Evolutionary conservation across 164 flowering plant species (phyloP).

Genomic region (Amborella trichopoda): DNA sequence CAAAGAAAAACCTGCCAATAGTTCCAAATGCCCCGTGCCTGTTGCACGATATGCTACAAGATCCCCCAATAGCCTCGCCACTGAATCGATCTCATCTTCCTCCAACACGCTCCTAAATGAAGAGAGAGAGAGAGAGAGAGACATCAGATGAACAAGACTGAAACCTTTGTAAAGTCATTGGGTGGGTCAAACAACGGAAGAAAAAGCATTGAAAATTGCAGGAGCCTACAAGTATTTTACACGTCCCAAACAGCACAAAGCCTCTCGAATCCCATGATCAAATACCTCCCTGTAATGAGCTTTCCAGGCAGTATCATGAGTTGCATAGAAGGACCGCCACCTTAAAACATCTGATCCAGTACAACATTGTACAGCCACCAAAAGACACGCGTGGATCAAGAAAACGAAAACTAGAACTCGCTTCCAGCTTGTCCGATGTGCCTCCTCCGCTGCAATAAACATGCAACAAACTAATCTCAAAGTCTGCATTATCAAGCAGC

Average conservation of each 20-base stretch:
- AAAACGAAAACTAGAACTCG: conserved; percentile 22
- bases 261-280: conserved; percentile 84
- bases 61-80: conserved; percentile 76
- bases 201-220: neutral
- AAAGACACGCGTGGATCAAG: conserved; percentile 34
- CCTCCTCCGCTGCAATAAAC: conserved; percentile 20
- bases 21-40: conserved; percentile 86
- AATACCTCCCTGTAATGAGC: conserved; percentile 81
- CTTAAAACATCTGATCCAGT: conserved; percentile 58
- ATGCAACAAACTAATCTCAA: too few relatives aligned
- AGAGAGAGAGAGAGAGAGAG: neutral
- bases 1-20: conserved; percentile 51
- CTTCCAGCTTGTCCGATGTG: conserved; percentile 23
- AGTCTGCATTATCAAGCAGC: too few relatives aligned
- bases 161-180: too few relatives aligned
- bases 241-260: conserved; percentile 80
- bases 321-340: conserved; percentile 77
- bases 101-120: conserved; percentile 44
- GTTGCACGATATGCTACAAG: conserved; percentile 89
- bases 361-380: conserved; percentile 45
- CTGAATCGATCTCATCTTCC: conserved; percentile 74
- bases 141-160: neutral
- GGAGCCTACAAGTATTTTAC: conserved; percentile 56
- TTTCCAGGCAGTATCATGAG: conserved; percentile 70
- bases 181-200: conserved; percentile 1